Evolutionary conservation across 805 yeast species (phyloP).

Genomic region (Debaryomyces tyrocola): DNA sequence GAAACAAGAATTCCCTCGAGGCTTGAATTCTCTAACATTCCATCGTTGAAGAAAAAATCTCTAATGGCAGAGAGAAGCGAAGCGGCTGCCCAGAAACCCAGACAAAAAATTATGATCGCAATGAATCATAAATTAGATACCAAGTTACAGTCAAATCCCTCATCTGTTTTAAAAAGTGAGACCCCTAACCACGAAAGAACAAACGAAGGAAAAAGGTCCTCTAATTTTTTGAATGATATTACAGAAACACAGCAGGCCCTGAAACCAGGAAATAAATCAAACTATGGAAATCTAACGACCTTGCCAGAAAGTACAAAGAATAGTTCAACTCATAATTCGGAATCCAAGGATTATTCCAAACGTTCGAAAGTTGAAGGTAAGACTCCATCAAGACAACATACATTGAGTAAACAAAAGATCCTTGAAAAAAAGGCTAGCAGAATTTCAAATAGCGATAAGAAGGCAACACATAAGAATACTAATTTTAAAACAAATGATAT

Average conservation of each 20-base stretch:
- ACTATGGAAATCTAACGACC: background rate
- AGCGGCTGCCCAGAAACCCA: slow-evolving; percentile 24
- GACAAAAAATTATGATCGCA: slow-evolving; percentile 26
- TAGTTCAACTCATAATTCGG: background rate
- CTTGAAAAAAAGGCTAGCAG: slow-evolving; percentile 11
- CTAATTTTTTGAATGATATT: background rate
- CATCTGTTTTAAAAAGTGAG: background rate
- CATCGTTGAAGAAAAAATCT: slow-evolving; percentile 25
- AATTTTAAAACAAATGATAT: background rate
- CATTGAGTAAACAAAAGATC: slow-evolving; percentile 1
- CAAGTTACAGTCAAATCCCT: background rate
- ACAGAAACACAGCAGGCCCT: background rate
- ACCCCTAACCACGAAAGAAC: background rate
- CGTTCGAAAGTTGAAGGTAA: slow-evolving; percentile 6
- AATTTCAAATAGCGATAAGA: slow-evolving; percentile 5
- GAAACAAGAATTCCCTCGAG: slow-evolving; percentile 11
- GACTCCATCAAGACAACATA: background rate
- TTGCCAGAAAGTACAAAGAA: background rate
- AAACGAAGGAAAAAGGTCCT: background rate
- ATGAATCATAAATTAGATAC: slow-evolving; percentile 19
- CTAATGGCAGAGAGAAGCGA: slow-evolving; percentile 28
- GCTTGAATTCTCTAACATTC: slow-evolving; percentile 16
- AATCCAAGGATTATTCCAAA: slow-evolving; percentile 1
- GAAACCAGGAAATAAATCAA: background rate
- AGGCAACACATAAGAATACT: slow-evolving; percentile 3